Conservation (phyloP, 192 early-diverging fungal species). For the Chytriomyces hyalinus region DNA sequence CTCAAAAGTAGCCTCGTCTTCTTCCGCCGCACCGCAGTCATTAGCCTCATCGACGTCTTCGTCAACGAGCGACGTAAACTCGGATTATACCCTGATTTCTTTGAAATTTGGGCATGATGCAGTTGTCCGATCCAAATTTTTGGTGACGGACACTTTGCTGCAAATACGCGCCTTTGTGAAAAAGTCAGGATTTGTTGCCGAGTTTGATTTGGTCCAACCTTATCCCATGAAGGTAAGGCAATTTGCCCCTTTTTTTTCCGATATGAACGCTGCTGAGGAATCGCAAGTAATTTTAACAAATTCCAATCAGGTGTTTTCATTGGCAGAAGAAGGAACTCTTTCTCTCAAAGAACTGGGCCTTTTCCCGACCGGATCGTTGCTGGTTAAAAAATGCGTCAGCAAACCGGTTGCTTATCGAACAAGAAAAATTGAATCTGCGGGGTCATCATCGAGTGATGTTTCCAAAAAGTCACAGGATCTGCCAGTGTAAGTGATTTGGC, state of each 20-base stretch:
- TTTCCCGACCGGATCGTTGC: neutral
- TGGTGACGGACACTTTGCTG: neutral
- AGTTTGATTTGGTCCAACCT: constrained; percentile 20
- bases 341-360: neutral
- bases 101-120: constrained; percentile 3
- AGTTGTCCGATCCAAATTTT: neutral
- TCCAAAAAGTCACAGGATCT: neutral
- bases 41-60: neutral
- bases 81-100: neutral
- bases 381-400: neutral
- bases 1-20: neutral
- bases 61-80: neutral
- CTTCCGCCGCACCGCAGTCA: neutral
- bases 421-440: constrained; percentile 2
- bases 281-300: too few species aligned
- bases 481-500: neutral
- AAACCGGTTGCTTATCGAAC: neutral
- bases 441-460: neutral
- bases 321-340: neutral
- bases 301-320: neutral
- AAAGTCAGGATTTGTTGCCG: constrained; percentile 19
- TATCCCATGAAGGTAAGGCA: constrained; percentile 8
- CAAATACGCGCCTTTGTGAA: neutral
- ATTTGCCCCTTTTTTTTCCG: neutral
- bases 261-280: neutral